These are phyloP conservation scores for Pseudocercospora pini-densiflorae DNA, from an alignment of 2,329 filamentous ascomycete species.

Conservation along the genomic window DNA sequence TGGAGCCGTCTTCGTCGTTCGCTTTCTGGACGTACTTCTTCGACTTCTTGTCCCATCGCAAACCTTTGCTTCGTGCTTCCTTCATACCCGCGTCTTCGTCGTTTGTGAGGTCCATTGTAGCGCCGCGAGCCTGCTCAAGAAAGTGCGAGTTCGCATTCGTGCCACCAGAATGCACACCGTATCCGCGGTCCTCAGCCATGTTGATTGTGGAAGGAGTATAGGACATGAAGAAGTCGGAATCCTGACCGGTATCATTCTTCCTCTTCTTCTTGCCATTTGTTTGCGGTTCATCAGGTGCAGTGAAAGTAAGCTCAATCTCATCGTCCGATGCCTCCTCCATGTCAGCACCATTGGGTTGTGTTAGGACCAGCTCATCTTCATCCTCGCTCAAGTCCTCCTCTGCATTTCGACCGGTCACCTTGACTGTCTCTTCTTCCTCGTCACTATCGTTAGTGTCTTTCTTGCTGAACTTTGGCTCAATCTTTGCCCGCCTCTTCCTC, in stretches of 20 bases:
- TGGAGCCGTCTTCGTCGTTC: conserved; percentile 94
- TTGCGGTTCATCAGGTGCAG: conserved; percentile 38
- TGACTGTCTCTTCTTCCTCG: conserved; percentile 31
- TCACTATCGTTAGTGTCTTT: conserved; percentile 45
- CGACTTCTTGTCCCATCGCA: conserved; percentile 97
- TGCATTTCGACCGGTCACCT: conserved; percentile 43
- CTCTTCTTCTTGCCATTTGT: conserved; percentile 28
- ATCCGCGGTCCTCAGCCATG: conserved; percentile 85
- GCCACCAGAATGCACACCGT: conserved; percentile 82
- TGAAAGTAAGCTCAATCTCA: conserved; percentile 58
- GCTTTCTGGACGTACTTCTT: conserved; percentile 91
- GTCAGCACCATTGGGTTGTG: conserved; percentile 38
- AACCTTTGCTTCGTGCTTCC: conserved; percentile 68
- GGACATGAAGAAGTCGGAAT: conserved; percentile 93
- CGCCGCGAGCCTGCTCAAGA: conserved; percentile 81
- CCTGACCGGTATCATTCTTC: conserved; percentile 55
- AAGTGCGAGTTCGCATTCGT: conserved; percentile 70
- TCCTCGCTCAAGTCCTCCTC: conserved; percentile 49
- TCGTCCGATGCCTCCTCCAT: conserved; percentile 55
- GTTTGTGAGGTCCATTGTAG: conserved; percentile 89
- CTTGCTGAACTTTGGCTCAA: conserved; percentile 60
- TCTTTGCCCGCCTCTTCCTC: conserved; percentile 71
- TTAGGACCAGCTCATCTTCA: conserved; percentile 43
- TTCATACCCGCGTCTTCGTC: conserved; percentile 81
- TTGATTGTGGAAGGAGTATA: conserved; percentile 85